Conservation (phyloP, 805 yeast genomes). For the Candida adriatica region DNA sequence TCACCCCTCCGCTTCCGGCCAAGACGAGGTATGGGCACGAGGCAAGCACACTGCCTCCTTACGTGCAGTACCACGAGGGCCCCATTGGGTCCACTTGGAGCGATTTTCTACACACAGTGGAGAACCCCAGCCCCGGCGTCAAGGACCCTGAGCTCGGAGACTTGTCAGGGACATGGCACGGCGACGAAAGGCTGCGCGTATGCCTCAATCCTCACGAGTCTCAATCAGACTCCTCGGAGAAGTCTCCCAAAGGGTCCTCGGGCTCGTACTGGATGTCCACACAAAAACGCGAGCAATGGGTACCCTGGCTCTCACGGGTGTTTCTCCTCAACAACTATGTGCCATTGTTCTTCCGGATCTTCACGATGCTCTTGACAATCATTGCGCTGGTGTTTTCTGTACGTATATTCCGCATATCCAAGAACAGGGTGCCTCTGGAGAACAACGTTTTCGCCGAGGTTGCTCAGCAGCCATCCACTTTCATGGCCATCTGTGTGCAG, state of each 20-base stretch:
- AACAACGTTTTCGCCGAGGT: slow-evolving; percentile 25
- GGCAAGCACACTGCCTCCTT: slow-evolving; percentile 52
- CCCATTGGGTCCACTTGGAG: slow-evolving; percentile 43
- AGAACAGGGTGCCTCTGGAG: slow-evolving; percentile 15
- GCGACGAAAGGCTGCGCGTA: slow-evolving; percentile 53
- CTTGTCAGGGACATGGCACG: slow-evolving; percentile 59
- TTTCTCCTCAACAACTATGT: slow-evolving; percentile 72
- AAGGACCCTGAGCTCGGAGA: slow-evolving; percentile 24
- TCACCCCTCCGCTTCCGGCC: too few species aligned
- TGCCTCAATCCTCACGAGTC: slow-evolving; percentile 35
- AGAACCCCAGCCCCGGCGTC: slow-evolving; percentile 32
- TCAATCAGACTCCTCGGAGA: slow-evolving; percentile 4
- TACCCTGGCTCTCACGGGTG: slow-evolving; percentile 51
- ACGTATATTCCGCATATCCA: slow-evolving; percentile 41
- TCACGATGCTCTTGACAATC: slow-evolving; percentile 50
- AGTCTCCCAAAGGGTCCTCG: slow-evolving; percentile 3
- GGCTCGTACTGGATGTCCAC: slow-evolving; percentile 53
- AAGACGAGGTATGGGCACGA: slow-evolving; percentile 32
- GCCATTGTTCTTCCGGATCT: slow-evolving; percentile 66
- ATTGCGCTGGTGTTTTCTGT: slow-evolving; percentile 70
- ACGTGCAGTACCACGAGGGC: slow-evolving; percentile 41
- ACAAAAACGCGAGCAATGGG: slow-evolving; percentile 55
- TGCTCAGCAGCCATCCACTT: slow-evolving; percentile 79
- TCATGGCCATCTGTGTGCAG: slow-evolving; percentile 87
- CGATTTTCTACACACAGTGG: slow-evolving; percentile 39